Conservation (phyloP, 805 yeast species). For the Saccharomyces eubayanus region DNA sequence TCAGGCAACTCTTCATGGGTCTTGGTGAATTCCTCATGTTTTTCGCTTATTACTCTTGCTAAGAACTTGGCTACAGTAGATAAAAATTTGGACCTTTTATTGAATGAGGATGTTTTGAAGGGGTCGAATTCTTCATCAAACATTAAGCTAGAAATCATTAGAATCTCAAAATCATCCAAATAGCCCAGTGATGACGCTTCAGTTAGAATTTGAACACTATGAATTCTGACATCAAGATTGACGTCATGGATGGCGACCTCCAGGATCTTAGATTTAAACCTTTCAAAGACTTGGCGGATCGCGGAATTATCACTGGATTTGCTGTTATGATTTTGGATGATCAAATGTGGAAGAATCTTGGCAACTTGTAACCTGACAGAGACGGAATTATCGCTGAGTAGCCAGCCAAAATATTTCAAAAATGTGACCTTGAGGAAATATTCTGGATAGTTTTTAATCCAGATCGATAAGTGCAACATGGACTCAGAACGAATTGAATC, state of each 20-base stretch:
- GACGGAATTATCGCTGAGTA: constrained; percentile 61
- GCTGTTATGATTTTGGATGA: constrained; percentile 34
- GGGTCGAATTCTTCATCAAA: constrained; percentile 29
- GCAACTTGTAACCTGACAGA: constrained; percentile 59
- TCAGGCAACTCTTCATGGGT: constrained; percentile 12
- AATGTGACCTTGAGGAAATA: constrained; percentile 60
- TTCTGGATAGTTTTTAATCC: constrained; percentile 69
- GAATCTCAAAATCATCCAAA: constrained; percentile 50
- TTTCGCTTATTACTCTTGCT: constrained; percentile 36
- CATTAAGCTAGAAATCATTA: constrained; percentile 37
- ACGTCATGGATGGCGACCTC: constrained; percentile 53
- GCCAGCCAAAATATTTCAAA: constrained; percentile 76
- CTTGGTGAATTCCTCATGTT: constrained; percentile 33
- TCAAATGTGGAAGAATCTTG: constrained; percentile 40
- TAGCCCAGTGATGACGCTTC: constrained; percentile 55
- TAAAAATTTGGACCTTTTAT: constrained; percentile 28
- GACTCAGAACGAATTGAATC: constrained; percentile 64
- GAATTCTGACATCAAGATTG: constrained; percentile 46
- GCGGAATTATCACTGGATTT: constrained; percentile 39
- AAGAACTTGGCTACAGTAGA: constrained; percentile 51
- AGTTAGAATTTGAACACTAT: constrained; percentile 43
- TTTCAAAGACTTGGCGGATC: constrained; percentile 68
- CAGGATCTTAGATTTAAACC: constrained; percentile 57
- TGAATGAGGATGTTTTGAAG: constrained; percentile 25
- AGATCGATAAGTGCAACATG: constrained; percentile 49